Percentiles rank a stretch among this genome's conserved stretches.
Evolutionary conservation across 2,329 filamentous ascomycete genomes (phyloP).

Genomic region (Plectosphaerella cucumerina): DNA sequence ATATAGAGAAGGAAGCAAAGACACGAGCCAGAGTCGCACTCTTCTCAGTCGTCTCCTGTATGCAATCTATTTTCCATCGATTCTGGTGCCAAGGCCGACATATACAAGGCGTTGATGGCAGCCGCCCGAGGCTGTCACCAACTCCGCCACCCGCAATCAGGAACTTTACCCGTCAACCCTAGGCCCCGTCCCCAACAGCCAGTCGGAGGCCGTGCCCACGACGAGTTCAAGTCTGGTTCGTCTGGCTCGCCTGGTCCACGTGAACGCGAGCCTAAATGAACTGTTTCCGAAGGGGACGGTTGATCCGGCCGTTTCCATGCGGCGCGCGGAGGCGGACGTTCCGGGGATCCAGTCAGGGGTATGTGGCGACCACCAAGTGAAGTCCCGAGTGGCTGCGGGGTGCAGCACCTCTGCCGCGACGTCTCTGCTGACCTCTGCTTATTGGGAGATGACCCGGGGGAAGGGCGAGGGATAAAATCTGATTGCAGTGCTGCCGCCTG

Average conservation of each 20-base stretch:
- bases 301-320: not conserved
- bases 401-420: no score
- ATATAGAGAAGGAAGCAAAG: no score
- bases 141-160: not conserved
- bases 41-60: no score
- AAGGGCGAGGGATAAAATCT: no score
- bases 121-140: no score
- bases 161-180: not conserved
- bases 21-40: no score
- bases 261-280: not conserved
- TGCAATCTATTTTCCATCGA: no score
- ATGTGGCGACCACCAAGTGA: conserved; percentile 9
- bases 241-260: not conserved
- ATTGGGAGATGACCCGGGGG: no score
- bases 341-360: not conserved
- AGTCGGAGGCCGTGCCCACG: not conserved
- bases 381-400: not conserved
- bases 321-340: not conserved
- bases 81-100: no score
- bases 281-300: not conserved
- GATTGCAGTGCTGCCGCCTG: no score
- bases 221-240: not conserved
- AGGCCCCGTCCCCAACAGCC: not conserved
- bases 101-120: no score
- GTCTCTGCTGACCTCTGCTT: no score